Percentiles rank a stretch among this genome's conserved stretches.
phyloP scores from a whole-genome alignment of 1,284 basidiomycete species.

The Tylopilus sp. region DNA sequence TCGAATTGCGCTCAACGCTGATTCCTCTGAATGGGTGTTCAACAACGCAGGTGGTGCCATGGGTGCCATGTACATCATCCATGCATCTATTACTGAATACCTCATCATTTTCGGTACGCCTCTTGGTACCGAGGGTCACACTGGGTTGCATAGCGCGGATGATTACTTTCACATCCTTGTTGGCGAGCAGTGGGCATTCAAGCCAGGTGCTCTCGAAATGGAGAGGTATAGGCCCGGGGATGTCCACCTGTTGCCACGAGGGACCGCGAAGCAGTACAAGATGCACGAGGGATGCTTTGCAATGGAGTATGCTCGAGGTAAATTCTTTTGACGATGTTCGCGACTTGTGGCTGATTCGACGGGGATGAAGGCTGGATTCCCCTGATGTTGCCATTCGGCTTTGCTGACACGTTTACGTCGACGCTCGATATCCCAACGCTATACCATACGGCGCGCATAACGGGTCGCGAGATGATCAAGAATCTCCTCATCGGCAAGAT shows the following conservation, averaged over 20 bases:
- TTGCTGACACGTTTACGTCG: slow-evolving; percentile 81
- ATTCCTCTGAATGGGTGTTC: slow-evolving; percentile 86
- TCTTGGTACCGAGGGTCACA: slow-evolving; percentile 94
- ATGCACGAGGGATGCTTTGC: slow-evolving; percentile 96
- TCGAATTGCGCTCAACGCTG: slow-evolving; percentile 55
- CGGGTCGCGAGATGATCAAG: slow-evolving; percentile 74
- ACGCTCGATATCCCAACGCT: slow-evolving; percentile 86
- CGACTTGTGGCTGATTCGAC: not conserved
- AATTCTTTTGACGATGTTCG: slow-evolving; percentile 18
- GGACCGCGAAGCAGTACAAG: slow-evolving; percentile 92
- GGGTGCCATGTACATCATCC: slow-evolving; percentile 97
- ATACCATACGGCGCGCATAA: slow-evolving; percentile 74
- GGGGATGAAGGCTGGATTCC: slow-evolving; percentile 75
- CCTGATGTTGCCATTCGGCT: slow-evolving; percentile 87
- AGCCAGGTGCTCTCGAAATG: slow-evolving; percentile 73
- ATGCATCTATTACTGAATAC: slow-evolving; percentile 91
- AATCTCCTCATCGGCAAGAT: slow-evolving; percentile 88
- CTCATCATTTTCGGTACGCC: slow-evolving; percentile 95
- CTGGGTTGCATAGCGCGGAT: slow-evolving; percentile 89
- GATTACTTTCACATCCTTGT: slow-evolving; percentile 96
- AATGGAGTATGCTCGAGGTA: slow-evolving; percentile 90
- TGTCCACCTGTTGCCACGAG: slow-evolving; percentile 80
- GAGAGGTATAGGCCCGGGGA: slow-evolving; percentile 82
- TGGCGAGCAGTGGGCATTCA: slow-evolving; percentile 91
- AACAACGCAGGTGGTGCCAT: slow-evolving; percentile 98